Evolutionary conservation across 1,284 basidiomycete species (phyloP), one percentile per base, ranked within the genome.

Genomic region (Malassezia furfur): DNA sequence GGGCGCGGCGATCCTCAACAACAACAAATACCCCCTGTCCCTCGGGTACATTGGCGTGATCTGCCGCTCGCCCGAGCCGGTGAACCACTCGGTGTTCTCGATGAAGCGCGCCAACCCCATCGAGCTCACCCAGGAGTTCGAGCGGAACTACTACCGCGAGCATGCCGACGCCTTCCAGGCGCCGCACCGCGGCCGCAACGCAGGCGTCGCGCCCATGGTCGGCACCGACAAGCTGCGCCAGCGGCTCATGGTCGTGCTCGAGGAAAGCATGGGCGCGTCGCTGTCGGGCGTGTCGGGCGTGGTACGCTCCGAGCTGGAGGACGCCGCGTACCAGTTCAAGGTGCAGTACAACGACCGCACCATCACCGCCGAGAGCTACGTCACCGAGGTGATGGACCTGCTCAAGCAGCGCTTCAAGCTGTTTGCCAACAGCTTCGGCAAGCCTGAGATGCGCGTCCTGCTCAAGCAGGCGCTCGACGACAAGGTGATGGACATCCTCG

Each of bases 31-130:
- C 72, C 93, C 94, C n/a, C 80, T 99, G 1, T 90, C 94, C 64
- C 81, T 99, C 0, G 94, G 94, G 8, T 98, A 98, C 67, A 85
- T 98, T 37, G 93, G 93, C 34, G 93, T 99, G n/a, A 87, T 99
- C 3, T 85, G 88, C 73, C 67, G 68, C 53, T 58, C 64, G 43
- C 68, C 61, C 22, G 38, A 25, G 21, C 54, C 50, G 21, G 21
- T 36, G 11, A 40, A 40, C 35, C 41, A 50, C 28, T 52, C 50
- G 1, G 22, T 52, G 21, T 52, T 48, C 17, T 34, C 39, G 8
- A 38, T 68, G 12, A 51, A 58, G 35, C 58, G 66, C 35, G 78
- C 48, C 12, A 78, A 75, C 11, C 80, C 86, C 25, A 83, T 85
- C 0, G 80, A 81, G 60, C 81, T 81, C 37, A 82, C 83, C 22